Evolutionary conservation across 495 filamentous ascomycete genomes (phyloP).

Genomic region (Xylaria grammica): DNA sequence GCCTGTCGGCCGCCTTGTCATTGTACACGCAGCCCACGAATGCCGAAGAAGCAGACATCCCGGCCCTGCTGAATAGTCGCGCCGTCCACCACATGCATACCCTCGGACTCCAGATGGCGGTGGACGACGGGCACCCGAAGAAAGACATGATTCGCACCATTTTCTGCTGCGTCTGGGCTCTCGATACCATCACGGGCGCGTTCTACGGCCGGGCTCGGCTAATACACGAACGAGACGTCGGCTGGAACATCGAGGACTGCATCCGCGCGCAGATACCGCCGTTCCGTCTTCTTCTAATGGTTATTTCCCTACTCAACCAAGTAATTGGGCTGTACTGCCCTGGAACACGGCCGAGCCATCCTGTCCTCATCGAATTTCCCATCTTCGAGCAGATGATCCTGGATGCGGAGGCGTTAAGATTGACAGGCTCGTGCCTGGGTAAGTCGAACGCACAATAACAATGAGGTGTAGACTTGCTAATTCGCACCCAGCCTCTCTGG

Average conservation of each 20-base stretch:
- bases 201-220: conserved; percentile 69
- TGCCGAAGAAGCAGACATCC: conserved; percentile 38
- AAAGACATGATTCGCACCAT: conserved; percentile 44
- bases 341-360: conserved; percentile 51
- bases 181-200: conserved; percentile 68
- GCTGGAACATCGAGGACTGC: conserved; percentile 60
- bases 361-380: conserved; percentile 56
- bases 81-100: conserved; percentile 68
- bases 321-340: conserved; percentile 74
- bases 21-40: conserved; percentile 41
- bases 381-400: conserved; percentile 70
- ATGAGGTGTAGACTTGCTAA: conserved; percentile 17
- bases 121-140: conserved; percentile 35
- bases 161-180: conserved; percentile 71
- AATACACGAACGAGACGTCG: conserved; percentile 67
- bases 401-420: conserved; percentile 46
- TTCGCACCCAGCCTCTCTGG: conserved; percentile 58
- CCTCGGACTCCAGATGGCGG: conserved; percentile 64
- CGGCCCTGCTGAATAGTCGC: conserved; percentile 37
- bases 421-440: conserved; percentile 53
- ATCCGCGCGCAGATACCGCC: conserved; percentile 46
- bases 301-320: conserved; percentile 61
- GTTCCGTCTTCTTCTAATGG: conserved; percentile 53
- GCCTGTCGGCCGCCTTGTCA: conserved; percentile 38
- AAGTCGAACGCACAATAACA: conserved; percentile 26